These are phyloP conservation scores for Albatrellus ellisii DNA, from an alignment of 768 basidiomycete genomes.

Conservation along the genomic window DNA sequence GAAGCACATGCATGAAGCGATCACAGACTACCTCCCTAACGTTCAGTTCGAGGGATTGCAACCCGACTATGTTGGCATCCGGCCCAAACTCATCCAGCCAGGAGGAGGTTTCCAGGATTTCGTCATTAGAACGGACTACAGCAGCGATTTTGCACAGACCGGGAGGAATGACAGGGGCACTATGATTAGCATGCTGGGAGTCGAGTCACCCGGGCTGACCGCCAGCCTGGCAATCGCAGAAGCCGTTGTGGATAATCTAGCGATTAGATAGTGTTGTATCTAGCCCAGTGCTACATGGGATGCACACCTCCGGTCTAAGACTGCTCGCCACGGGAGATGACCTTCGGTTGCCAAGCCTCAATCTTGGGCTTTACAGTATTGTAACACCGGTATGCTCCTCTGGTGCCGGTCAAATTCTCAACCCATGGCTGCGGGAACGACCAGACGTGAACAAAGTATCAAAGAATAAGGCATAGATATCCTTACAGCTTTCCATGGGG, in stretches of 20 bases:
- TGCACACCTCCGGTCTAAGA: too few relatives aligned
- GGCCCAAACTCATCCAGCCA: conserved; percentile 78
- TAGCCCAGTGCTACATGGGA: too few relatives aligned
- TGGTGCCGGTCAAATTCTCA: conserved; percentile 88
- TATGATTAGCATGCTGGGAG: conserved; percentile 80
- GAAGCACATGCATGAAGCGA: conserved; percentile 53
- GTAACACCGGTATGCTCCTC: conserved; percentile 83
- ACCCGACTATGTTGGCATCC: conserved; percentile 75
- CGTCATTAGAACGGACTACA: conserved; percentile 51
- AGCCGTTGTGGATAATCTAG: conserved; percentile 53
- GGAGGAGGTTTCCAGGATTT: conserved; percentile 78
- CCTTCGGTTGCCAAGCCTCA: conserved; percentile 72
- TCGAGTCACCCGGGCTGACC: conserved; percentile 90
- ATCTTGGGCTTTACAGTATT: conserved; percentile 80
- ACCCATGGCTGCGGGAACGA: conserved; percentile 45
- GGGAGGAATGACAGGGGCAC: conserved; percentile 20
- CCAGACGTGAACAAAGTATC: not conserved
- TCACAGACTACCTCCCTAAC: conserved; percentile 61
- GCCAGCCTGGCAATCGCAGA: conserved; percentile 81
- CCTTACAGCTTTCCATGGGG: conserved; percentile 78
- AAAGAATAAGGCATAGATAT: not conserved
- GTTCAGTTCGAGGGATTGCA: conserved; percentile 47
- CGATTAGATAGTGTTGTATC: conserved; percentile 20
- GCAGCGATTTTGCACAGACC: conserved; percentile 23
- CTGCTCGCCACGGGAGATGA: conserved; percentile 30